Evolutionary conservation across 2,329 filamentous ascomycete species (phyloP), one percentile per base, ranked within the genome.

Genomic region (Fusarium dlaminii): DNA sequence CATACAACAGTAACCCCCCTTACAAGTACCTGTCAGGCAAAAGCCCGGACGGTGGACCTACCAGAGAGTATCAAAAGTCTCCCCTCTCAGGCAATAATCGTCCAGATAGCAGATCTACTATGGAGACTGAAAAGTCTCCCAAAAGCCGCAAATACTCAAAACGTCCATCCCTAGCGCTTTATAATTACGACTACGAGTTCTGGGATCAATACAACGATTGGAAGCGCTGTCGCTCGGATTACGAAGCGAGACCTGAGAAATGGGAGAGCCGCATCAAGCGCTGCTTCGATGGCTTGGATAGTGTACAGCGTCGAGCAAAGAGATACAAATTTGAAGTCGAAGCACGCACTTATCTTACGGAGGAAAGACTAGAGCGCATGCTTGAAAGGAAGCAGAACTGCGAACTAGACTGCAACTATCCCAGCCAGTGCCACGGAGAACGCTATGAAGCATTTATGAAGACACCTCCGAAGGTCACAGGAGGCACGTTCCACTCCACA

Each of bases 171-270:
- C 22, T 15, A 1, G 18, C 27, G 5, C 20, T 58, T 17, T 27
- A 46, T 5, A 48, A 51, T 20, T 65, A 83, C 52, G 82, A 84
- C 73, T 82, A 80, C 61, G 27, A 15, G 4, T 75, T 73, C 32
- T 84, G 83, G 83, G 66, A 60, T 10, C 51, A 39, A 1, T 72
- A 73, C 48, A 79, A 77, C n/a, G 60, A 76, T n/a, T 84, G 79
- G 78, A 75, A 79, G 7, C 79, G 81, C 37, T 68, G 68, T 22
- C 46, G 54, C 12, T 18, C 27, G 3, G 55, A 46, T 11, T 66
- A 70, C 22, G 37, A 56, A 6, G 30, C 52, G 0, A 17, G 57
- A 4, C 73, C 72, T 8, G 9, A 48, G 4, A 37, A 10, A 1
- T 75, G 75, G 75, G 66, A 39, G 51, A 34, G 40, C 6, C 62